Conservation (phyloP, 2,329 filamentous ascomycete species). For the Paracamarosporium sp. region DNA sequence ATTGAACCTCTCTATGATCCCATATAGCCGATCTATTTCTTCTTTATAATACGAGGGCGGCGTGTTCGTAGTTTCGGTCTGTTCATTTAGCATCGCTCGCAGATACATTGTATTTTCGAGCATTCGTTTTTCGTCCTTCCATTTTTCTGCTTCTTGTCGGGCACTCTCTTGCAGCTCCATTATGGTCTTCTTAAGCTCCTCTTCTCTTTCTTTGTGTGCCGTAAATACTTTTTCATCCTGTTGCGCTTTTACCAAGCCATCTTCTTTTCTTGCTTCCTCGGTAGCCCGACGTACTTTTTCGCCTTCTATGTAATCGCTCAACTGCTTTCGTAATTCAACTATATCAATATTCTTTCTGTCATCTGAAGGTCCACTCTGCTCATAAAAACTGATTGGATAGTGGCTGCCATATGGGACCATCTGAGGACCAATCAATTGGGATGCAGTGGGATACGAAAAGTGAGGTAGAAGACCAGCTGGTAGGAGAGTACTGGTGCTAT, state of each 20-base stretch:
- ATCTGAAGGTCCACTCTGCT: neutral
- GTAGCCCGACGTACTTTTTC: neutral
- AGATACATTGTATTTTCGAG: neutral
- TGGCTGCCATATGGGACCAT: neutral
- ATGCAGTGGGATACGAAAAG: neutral
- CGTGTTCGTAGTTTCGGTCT: neutral
- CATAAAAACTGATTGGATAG: neutral
- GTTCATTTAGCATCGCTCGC: neutral
- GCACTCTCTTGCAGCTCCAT: neutral
- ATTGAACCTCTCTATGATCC: neutral
- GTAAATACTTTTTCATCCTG: neutral
- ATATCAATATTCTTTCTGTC: neutral
- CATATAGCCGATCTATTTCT: neutral
- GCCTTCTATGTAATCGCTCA: neutral
- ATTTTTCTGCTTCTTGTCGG: neutral
- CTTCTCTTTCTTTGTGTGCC: neutral
- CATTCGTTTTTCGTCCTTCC: constrained; percentile 2
- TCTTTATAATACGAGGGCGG: neutral
- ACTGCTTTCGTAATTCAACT: neutral
- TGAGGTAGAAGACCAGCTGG: neutral
- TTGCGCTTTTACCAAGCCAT: neutral
- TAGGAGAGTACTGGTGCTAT: neutral
- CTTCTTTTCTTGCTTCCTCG: constrained; percentile 4
- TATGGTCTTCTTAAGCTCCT: neutral
- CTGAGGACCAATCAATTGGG: neutral